Base-by-base conservation (phyloP, 2,329 filamentous ascomycete genomes). In the Fusarium sp. region DNA sequence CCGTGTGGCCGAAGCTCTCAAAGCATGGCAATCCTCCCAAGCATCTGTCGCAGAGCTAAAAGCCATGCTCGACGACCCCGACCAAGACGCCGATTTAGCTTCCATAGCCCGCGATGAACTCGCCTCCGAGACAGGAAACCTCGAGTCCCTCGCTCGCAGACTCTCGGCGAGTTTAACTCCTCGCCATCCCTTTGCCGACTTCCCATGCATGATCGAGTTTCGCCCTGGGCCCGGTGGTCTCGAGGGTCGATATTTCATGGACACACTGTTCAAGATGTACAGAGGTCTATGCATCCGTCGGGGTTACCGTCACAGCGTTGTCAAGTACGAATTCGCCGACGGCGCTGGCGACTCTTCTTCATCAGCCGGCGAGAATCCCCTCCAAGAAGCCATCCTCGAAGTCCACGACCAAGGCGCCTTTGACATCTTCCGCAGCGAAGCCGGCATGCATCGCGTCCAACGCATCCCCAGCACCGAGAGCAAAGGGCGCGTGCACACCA, bases 401-500 rank as follows among this genome's bases (percentile, higher is more conserved):
- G 81, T 99, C 32, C 85, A 89, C 55, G 84, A 87, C 45, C 78
- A 85, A 2, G 92, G 92, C 27, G 88, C 93, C 19, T 99, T 97
- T 76, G 91, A 90, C 57, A 72, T 86, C 2, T 86, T 99, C 69
- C 86, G 94, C 58, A 89, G 89, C 68, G 95, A 99, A 76, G 92
- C 94, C 4, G 95, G 95, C 29, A 95, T 99, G 65, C 95, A 99
- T 74, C 87, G 95, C 25, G 95, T 99, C 0, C 95, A 99, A 79
- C 88, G 95, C 23, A 89, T 99, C 4, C 95, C 95, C 2, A 88
- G 88, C 10, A 99, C 95, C 1, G 95, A 99, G 75, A 91, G 83
- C 65, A 94, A 92, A 72, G 95, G 95, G 2, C 88, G 95, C 25
- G 95, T 92, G 14, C 95, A 99, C 75, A 99, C 95, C 10, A 95